Evolutionary conservation across 2,329 filamentous ascomycete genomes (phyloP).

Genomic region (Paraphoma sp.): DNA sequence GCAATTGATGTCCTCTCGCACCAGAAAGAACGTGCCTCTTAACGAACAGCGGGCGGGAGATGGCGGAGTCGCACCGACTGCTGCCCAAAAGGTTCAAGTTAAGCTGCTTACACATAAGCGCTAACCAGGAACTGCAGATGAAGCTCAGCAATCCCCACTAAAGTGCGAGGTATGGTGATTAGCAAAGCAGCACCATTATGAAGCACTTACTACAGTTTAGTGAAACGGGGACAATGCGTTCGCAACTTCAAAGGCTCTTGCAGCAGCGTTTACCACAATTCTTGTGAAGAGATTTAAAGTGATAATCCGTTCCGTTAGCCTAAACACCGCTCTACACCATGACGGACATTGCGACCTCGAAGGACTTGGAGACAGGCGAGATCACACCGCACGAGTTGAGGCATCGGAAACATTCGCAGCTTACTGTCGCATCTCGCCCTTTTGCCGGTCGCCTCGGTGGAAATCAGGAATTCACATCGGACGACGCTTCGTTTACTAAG

Average conservation of each 20-base stretch:
- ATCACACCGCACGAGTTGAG: slow-evolving; percentile 7
- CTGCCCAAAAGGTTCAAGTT: not conserved
- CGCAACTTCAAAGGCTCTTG: not conserved
- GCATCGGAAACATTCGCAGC: slow-evolving; percentile 4
- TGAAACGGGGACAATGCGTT: not conserved
- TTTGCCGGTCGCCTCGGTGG: slow-evolving; percentile 46
- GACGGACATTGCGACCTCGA: slow-evolving; percentile 3
- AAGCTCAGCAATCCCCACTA: not conserved
- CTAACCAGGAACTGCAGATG: not conserved
- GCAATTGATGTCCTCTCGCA: no score
- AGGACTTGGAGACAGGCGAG: slow-evolving; percentile 11
- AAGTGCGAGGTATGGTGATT: not conserved
- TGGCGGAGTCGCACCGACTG: not conserved
- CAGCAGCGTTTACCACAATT: no score
- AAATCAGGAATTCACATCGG: slow-evolving; percentile 40
- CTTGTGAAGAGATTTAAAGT: no score
- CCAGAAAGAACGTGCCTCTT: no score
- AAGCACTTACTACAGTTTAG: not conserved
- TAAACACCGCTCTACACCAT: not conserved
- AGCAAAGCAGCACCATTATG: not conserved
- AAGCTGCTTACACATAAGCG: not conserved
- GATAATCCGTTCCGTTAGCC: not conserved
- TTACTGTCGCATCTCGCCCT: slow-evolving; percentile 21
- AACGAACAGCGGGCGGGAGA: no score
- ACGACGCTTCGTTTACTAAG: slow-evolving; percentile 21